These are phyloP conservation scores for Cercospora beticola DNA, from an alignment of 2,329 filamentous ascomycete species.

Conservation along the genomic window DNA sequence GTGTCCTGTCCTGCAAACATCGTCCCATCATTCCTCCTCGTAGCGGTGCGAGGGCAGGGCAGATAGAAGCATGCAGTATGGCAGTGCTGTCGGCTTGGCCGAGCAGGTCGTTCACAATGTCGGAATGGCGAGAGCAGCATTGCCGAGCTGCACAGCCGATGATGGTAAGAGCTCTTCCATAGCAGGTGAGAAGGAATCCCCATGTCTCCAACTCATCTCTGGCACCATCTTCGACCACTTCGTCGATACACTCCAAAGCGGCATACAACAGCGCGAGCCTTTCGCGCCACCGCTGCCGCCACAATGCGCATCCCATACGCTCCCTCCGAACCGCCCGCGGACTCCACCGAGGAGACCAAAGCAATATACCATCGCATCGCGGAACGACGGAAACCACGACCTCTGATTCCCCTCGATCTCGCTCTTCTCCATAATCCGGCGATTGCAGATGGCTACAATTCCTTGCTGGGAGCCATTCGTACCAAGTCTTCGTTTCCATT, in stretches of 20 bases:
- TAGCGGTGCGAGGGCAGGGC: background rate
- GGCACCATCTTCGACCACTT: background rate
- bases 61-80: background rate
- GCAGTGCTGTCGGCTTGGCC: background rate
- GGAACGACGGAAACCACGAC: constrained; percentile 65
- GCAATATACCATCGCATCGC: constrained; percentile 63
- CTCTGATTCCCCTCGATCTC: constrained; percentile 72
- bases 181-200: background rate
- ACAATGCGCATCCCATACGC: constrained; percentile 69
- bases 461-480: constrained; percentile 58
- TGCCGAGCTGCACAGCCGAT: constrained; percentile 19
- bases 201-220: background rate
- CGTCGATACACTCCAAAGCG: background rate
- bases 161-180: constrained; percentile 23
- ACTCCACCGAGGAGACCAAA: constrained; percentile 49
- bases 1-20: background rate
- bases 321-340: constrained; percentile 52
- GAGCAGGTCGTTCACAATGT: background rate
- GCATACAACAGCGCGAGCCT: background rate
- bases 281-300: constrained; percentile 3
- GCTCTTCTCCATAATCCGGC: constrained; percentile 71
- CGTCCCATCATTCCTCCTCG: background rate
- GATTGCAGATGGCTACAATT: constrained; percentile 75
- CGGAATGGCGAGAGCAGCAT: background rate
- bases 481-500: constrained; percentile 36